Evolutionary conservation across 2,329 filamentous ascomycete genomes (phyloP), one percentile per base, ranked within the genome.

Genomic region (Beauveria varroae): DNA sequence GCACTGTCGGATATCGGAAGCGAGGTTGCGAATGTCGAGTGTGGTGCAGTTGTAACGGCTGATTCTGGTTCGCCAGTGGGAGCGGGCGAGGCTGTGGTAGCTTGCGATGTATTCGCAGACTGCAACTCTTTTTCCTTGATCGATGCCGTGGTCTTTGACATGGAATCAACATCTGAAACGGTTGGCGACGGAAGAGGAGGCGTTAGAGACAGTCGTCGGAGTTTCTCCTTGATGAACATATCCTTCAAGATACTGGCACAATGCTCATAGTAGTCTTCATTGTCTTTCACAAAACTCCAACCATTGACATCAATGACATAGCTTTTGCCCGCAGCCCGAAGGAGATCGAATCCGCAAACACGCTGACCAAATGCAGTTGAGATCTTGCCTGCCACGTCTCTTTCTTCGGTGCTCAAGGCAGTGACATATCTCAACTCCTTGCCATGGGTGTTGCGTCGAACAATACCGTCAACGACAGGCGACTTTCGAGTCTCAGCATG

Each of bases 231-330:
- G 65, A 96, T 80, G 67, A 99, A 98, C 71, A 96, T 90, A 7
- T 95, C 88, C 70, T 87, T 90, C 57, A 99, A 78, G 54, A 98
- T 96, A 63, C 81, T 87, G 24, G 95, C 86, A 67, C 89, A 95
- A 69, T 91, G 91, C 69, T 98, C 90, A 72, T 99, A 99, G 74
- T 99, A 99, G 63, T 96, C 93, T 64, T 97, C 93, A 69, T 99
- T 99, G 73, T 99, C 96, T 73, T 99, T 99, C 73, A 99, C 95
- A 69, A 99, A 99, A 71, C 93, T 98, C 96, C 96, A 99, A 14
- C 95, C 95, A 73, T 99, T 99, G 68, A 99, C 95, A 69, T 99
- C 95, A 67, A 99, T 99, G 54, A 99, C 95, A 75, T 91, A 99
- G 72, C 93, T 98, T 73, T 91, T 91, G 18, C 92, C 91, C 55